Evolutionary conservation across 116 monocot species (phyloP), one percentile per base, ranked within the genome.

Genomic region (Iris pallida): DNA sequence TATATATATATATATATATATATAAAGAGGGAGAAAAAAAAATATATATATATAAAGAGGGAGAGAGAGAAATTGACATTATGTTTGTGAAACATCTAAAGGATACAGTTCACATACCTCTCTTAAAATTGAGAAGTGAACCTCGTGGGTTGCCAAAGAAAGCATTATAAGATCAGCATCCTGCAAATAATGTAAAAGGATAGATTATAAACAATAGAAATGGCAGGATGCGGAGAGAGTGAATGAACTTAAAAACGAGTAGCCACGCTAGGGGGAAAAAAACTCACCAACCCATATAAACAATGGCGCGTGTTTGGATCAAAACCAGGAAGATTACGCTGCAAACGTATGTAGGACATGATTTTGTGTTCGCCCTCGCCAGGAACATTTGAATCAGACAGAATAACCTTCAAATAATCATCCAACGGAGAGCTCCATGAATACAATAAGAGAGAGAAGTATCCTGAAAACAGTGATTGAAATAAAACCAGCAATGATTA

Each of bases 321-420:
- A 55, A 81, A 93, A 44, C 93, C 90, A 61, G 93, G 86, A 79
- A 99, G 78, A 73, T 86, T 93, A 5, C 93, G 84, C 61, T 99
- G 99, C 16, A 86, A 69, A 7, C 99, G 90, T 20, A 99, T 99
- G 76, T 86, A 99, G 16, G 99, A 90, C 99, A 99, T 93, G 47
- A 99, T 85, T 74, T 99, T 99, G 74, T 99, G 99, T 64, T 99
- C 99, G n/a, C 99, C 99, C 73, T 99, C 99, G n/a, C 99, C 99
- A 82, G 99, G 99, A 19, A 99, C 94, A 70, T 99, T 99, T 66
- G 99, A 78, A 80, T 99, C 99, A 55, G 99, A 99, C 67, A 93
- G 59, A 45, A 99, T 88, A 72, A 99, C 99, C 99, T 99, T 86
- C 82, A 99, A 83, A 91, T 70, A 83, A 80, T 78, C 73, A 79